Conservation (phyloP, 768 basidiomycete genomes). For the Imleria badia region DNA sequence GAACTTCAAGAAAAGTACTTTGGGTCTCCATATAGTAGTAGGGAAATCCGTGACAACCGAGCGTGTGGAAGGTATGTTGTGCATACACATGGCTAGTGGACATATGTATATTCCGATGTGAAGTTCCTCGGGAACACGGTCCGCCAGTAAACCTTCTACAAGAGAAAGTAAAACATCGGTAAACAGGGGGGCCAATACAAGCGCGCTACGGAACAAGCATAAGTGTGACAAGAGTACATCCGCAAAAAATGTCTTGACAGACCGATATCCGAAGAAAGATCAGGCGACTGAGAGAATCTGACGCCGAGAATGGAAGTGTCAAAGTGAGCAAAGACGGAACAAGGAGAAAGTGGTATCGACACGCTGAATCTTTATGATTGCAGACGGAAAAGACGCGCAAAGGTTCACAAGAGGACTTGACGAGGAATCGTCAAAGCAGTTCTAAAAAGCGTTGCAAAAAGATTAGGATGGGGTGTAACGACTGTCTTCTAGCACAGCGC, state of each 20-base stretch:
- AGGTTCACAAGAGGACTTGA: neutral
- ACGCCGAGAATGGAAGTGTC: neutral
- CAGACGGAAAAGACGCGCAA: neutral
- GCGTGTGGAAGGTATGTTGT: neutral
- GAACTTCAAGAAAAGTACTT: too few relatives aligned
- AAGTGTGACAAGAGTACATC: neutral
- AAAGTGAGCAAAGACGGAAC: neutral
- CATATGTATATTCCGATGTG: neutral
- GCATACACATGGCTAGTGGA: neutral
- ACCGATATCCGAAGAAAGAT: neutral
- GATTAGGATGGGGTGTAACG: neutral
- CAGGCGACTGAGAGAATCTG: neutral
- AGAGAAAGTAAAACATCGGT: neutral
- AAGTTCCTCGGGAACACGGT: neutral
- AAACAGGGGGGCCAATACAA: neutral
- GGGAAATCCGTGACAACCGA: neutral
- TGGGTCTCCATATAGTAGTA: neutral
- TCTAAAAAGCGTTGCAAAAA: neutral
- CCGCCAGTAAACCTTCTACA: conserved; percentile 11
- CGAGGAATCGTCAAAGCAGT: neutral
- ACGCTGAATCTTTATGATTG: conserved; percentile 6
- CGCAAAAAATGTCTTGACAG: neutral
- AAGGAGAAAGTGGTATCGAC: conserved; percentile 15
- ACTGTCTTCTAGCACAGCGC: neutral
- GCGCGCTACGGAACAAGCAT: neutral